Conservation (phyloP, 2,329 filamentous ascomycete genomes). For the Fusarium buxicola region DNA sequence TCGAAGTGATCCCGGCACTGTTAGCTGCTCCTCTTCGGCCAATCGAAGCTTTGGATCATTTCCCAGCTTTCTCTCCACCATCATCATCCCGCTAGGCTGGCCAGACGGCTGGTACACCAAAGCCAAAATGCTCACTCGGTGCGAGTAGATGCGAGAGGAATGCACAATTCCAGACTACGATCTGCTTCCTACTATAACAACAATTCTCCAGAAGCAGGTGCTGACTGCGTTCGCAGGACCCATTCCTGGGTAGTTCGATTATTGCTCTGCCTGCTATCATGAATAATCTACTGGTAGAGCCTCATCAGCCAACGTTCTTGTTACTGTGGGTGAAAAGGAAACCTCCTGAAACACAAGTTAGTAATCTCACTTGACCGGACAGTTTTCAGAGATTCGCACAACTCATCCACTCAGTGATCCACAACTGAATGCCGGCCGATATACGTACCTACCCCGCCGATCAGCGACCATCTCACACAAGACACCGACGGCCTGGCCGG, state of each 20-base stretch:
- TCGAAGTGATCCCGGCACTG: conserved; percentile 42
- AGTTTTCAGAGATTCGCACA: conserved; percentile 1
- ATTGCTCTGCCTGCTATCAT: neutral
- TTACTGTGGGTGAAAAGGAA: neutral
- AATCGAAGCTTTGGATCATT: conserved; percentile 21
- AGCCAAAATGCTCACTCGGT: conserved; percentile 12
- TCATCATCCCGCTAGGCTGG: conserved; percentile 39
- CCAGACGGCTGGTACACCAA: conserved; percentile 34
- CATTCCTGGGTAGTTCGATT: neutral
- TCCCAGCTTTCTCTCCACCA: conserved; percentile 21
- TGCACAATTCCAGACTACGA: neutral
- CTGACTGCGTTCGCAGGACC: conserved; percentile 11
- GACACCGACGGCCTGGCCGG: conserved; percentile 42
- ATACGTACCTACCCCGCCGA: conserved; percentile 33
- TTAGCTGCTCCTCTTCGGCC: conserved; percentile 17
- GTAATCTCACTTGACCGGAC: neutral
- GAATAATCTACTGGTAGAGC: neutral
- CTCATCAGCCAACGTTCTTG: conserved; percentile 4
- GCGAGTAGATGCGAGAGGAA: neutral
- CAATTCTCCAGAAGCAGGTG: conserved; percentile 19
- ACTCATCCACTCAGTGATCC: conserved; percentile 10
- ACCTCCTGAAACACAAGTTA: neutral
- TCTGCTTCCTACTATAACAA: conserved; percentile 18
- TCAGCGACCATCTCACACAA: conserved; percentile 36
- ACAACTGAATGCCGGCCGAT: conserved; percentile 13